Percentiles rank a stretch among this genome's conserved stretches.
Evolutionary conservation across 2,329 filamentous ascomycete species (phyloP).

Genomic region (Ambrosiella beaveri): DNA sequence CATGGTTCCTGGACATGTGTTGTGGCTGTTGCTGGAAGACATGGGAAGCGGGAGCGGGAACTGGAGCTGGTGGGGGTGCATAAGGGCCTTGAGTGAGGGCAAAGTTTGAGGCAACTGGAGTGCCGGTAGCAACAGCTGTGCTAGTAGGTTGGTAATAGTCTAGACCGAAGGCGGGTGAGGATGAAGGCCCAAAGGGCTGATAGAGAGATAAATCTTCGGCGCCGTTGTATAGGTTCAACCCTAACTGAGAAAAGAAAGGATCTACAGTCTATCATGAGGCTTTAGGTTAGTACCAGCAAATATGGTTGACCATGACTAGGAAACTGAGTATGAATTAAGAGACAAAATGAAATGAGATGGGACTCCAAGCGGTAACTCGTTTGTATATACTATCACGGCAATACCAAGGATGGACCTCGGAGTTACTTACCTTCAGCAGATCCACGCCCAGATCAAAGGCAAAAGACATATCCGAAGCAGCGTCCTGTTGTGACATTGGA

Average conservation of each 20-base stretch:
- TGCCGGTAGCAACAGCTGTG: background rate
- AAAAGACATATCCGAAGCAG: background rate
- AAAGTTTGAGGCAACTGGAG: background rate
- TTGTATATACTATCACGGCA: background rate
- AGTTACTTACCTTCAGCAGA: background rate
- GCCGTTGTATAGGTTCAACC: too few relatives aligned
- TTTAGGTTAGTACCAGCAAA: background rate
- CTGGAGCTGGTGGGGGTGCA: background rate
- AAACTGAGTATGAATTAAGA: background rate
- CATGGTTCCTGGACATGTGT: background rate
- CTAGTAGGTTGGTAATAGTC: background rate
- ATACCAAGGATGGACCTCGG: background rate
- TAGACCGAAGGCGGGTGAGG: background rate
- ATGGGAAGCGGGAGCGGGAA: background rate
- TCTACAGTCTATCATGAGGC: too few relatives aligned
- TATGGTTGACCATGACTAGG: background rate
- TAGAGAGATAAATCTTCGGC: background rate
- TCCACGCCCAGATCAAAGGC: background rate
- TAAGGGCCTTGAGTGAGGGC: background rate
- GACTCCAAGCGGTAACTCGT: background rate
- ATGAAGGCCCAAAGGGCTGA: background rate
- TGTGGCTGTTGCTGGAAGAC: background rate
- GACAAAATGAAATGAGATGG: background rate
- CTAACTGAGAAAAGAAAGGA: too few relatives aligned
- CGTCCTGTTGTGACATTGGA: constrained; percentile 4